A percentile compares a stretch with the other conserved stretches of the same genome.
phyloP scores from a whole-genome alignment of 768 basidiomycete species.

The Hirschioporus abietinus region DNA sequence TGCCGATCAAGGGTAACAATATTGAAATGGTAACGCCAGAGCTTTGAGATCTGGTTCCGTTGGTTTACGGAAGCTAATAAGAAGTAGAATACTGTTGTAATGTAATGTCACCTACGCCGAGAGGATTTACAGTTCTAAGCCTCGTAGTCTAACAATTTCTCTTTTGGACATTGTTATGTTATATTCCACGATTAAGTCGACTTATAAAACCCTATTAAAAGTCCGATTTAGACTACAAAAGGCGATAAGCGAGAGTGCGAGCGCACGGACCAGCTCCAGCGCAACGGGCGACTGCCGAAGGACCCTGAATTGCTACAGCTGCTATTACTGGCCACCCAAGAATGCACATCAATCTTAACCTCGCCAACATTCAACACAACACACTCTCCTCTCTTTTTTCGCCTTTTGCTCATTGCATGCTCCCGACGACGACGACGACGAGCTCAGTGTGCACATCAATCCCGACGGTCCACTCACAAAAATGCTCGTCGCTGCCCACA shows the following conservation, averaged over 20 bases:
- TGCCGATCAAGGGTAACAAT: too few relatives aligned
- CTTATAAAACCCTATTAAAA: too few relatives aligned
- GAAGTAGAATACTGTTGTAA: too few relatives aligned
- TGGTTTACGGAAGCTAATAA: too few relatives aligned
- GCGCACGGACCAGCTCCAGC: neutral
- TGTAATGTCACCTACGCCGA: too few relatives aligned
- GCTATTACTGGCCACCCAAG: neutral
- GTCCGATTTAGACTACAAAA: neutral
- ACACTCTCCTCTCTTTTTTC: neutral
- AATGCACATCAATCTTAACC: neutral
- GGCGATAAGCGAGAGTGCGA: neutral
- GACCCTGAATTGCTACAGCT: neutral
- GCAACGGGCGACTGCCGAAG: constrained; percentile 1
- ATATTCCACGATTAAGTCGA: too few relatives aligned
- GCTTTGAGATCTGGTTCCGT: too few relatives aligned
- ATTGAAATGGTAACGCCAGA: too few relatives aligned
- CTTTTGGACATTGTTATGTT: too few relatives aligned
- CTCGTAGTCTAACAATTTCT: too few relatives aligned
- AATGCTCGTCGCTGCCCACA: neutral
- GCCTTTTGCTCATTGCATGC: neutral
- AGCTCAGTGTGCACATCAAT: neutral
- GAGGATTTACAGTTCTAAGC: too few relatives aligned
- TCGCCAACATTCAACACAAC: neutral
- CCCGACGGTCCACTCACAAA: neutral
- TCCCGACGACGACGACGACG: constrained; percentile 1